phyloP scores from a whole-genome alignment of 2,329 filamentous ascomycete species.

The Colletotrichum spinosum region DNA sequence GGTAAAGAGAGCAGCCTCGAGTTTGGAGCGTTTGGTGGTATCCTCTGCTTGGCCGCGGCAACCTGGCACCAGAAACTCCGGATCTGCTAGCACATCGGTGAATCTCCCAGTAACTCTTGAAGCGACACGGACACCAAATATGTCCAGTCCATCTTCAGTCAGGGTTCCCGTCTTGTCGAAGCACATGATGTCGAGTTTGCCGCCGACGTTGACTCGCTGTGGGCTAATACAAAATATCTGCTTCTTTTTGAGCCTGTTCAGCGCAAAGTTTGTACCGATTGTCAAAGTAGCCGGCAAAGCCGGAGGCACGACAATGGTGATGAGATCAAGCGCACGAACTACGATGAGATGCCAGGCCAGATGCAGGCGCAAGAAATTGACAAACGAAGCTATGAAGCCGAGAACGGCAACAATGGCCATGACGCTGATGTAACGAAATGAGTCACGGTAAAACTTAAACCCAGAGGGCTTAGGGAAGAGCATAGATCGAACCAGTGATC shows the following conservation, averaged over 20 bases:
- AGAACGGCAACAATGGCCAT: slow-evolving; percentile 89
- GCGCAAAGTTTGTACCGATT: slow-evolving; percentile 95
- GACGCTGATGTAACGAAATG: slow-evolving; percentile 96
- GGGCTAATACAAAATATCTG: slow-evolving; percentile 98
- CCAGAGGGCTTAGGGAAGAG: slow-evolving; percentile 97
- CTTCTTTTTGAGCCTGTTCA: slow-evolving; percentile 86
- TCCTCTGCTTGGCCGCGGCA: slow-evolving; percentile 32
- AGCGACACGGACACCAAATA: slow-evolving; percentile 87
- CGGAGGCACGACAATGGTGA: slow-evolving; percentile 97
- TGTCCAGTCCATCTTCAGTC: slow-evolving; percentile 95
- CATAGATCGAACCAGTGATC: slow-evolving; percentile 95
- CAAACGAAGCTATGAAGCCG: slow-evolving; percentile 89
- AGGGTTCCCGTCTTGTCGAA: slow-evolving; percentile 99
- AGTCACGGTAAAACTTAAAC: slow-evolving; percentile 98
- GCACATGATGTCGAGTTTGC: slow-evolving; percentile 95
- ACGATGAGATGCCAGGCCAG: slow-evolving; percentile 92
- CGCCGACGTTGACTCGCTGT: slow-evolving; percentile 95
- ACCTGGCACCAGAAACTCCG: slow-evolving; percentile 67
- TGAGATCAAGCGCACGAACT: slow-evolving; percentile 90
- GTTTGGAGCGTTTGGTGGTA: slow-evolving; percentile 34
- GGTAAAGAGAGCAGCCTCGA: slow-evolving; percentile 80
- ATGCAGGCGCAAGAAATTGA: slow-evolving; percentile 90
- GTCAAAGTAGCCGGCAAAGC: slow-evolving; percentile 94
- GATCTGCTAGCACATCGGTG: slow-evolving; percentile 78
- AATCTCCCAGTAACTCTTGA: slow-evolving; percentile 73